Evolutionary conservation across 129 eudicot genomes (phyloP).

Genomic region (Arctium minus): DNA sequence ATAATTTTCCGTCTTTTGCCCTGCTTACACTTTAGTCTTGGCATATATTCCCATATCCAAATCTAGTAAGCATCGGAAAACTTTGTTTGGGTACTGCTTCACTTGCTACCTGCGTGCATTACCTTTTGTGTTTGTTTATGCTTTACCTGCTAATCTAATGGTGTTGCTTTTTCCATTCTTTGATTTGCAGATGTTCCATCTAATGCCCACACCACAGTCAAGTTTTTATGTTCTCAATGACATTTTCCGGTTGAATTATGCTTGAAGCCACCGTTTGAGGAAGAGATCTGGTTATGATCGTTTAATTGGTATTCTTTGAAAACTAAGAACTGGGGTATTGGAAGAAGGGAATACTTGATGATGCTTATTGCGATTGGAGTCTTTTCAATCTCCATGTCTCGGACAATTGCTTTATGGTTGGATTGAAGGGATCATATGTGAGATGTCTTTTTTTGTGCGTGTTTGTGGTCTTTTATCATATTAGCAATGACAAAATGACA

Average conservation of each 20-base stretch:
- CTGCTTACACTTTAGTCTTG: no score
- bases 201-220: conserved; percentile 62
- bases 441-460: background rate
- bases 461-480: background rate
- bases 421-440: conserved; percentile 6
- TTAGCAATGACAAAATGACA: background rate
- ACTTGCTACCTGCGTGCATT: background rate
- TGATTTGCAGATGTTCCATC: conserved; percentile 58
- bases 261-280: conserved; percentile 30
- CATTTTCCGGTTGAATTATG: conserved; percentile 61
- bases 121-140: background rate
- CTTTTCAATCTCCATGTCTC: background rate
- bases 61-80: background rate
- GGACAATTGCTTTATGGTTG: background rate
- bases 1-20: no score
- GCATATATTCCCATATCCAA: background rate
- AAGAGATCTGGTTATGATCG: conserved; percentile 4
- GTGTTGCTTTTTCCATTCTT: background rate
- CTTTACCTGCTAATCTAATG: background rate
- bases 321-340: conserved; percentile 10
- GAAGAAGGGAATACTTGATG: conserved; percentile 4
- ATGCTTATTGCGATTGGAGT: background rate
- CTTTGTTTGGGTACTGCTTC: background rate
- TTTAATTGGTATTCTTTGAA: conserved; percentile 8
- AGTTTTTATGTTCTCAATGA: conserved; percentile 55